These are phyloP conservation scores for Beauveria asiatica DNA, from an alignment of 2,329 filamentous ascomycete species.

Conservation along the genomic window DNA sequence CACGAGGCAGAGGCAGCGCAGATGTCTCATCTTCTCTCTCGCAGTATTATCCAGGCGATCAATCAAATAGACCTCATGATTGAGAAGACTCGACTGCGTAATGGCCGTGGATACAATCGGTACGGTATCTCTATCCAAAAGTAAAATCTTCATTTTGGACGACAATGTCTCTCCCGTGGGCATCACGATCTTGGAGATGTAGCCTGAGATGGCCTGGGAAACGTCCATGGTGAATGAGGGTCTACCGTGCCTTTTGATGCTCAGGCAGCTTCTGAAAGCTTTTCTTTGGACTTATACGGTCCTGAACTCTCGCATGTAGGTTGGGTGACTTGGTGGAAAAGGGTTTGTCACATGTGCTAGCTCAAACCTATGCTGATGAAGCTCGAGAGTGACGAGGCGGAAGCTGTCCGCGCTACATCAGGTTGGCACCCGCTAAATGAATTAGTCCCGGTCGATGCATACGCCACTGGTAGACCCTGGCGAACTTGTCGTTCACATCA, in stretches of 20 bases:
- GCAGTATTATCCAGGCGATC: slow-evolving; percentile 85
- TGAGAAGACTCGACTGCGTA: slow-evolving; percentile 88
- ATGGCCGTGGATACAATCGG: slow-evolving; percentile 90
- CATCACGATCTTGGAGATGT: slow-evolving; percentile 93
- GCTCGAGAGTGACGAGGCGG: neutral
- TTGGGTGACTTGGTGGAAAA: neutral
- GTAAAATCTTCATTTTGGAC: slow-evolving; percentile 95
- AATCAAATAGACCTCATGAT: slow-evolving; percentile 95
- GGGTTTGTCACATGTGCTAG: neutral
- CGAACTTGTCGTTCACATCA: neutral
- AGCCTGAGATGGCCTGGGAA: slow-evolving; percentile 84
- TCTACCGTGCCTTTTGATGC: neutral
- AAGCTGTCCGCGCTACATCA: slow-evolving; percentile 8
- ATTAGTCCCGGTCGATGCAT: slow-evolving; percentile 11
- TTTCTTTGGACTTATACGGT: neutral
- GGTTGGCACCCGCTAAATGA: slow-evolving; percentile 9
- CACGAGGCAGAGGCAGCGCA: slow-evolving; percentile 87
- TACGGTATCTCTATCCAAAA: slow-evolving; percentile 89
- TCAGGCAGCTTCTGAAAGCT: neutral
- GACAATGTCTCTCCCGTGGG: slow-evolving; percentile 59
- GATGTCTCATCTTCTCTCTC: slow-evolving; percentile 95
- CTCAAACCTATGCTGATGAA: neutral
- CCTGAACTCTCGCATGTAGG: neutral
- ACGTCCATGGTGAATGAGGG: slow-evolving; percentile 63
- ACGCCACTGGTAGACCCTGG: neutral